These are phyloP conservation scores for Papiliotrema fonsecae DNA, from an alignment of 1,284 basidiomycete species.

Conservation along the genomic window DNA sequence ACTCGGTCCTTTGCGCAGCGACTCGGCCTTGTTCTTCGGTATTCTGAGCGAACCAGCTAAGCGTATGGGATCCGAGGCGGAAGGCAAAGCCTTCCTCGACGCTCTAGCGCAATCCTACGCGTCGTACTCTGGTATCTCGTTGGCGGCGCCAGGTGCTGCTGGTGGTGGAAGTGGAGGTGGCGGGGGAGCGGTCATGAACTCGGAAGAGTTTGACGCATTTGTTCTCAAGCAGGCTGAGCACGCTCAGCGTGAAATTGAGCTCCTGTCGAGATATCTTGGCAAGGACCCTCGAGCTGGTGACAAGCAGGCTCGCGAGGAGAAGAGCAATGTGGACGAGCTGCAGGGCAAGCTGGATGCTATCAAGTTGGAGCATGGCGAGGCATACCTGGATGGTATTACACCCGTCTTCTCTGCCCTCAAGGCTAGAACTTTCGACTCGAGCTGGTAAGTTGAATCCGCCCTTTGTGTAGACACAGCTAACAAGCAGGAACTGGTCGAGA, in stretches of 20 bases:
- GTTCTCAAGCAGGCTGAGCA: slow-evolving; percentile 89
- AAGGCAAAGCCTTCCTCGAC: slow-evolving; percentile 93
- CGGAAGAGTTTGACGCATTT: slow-evolving; percentile 96
- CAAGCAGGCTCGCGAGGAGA: slow-evolving; percentile 80
- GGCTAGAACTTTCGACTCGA: slow-evolving; percentile 95
- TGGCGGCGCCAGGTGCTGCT: slow-evolving; percentile 62
- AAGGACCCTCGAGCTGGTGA: slow-evolving; percentile 89
- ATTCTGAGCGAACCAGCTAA: slow-evolving; percentile 91
- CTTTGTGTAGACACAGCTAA: not conserved
- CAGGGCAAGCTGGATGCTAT: slow-evolving; percentile 76
- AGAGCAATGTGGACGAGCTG: slow-evolving; percentile 56
- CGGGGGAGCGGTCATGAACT: slow-evolving; percentile 82
- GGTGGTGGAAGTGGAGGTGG: slow-evolving; percentile 59
- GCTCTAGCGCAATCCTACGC: slow-evolving; percentile 78
- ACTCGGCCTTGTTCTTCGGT: slow-evolving; percentile 85
- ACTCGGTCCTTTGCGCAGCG: slow-evolving; percentile 79
- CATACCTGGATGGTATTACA: slow-evolving; percentile 90
- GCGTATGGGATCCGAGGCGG: slow-evolving; percentile 82
- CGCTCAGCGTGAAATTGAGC: slow-evolving; percentile 86
- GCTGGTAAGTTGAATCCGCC: slow-evolving; percentile 55
- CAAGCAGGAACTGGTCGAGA: slow-evolving; percentile 77
- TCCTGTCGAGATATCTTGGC: slow-evolving; percentile 93
- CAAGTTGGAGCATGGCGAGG: slow-evolving; percentile 78
- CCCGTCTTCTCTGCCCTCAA: slow-evolving; percentile 91
- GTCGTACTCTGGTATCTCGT: slow-evolving; percentile 75